Evolutionary conservation across 177 flowering plant species (phyloP).

Genomic region (Vitis hybrid): DNA sequence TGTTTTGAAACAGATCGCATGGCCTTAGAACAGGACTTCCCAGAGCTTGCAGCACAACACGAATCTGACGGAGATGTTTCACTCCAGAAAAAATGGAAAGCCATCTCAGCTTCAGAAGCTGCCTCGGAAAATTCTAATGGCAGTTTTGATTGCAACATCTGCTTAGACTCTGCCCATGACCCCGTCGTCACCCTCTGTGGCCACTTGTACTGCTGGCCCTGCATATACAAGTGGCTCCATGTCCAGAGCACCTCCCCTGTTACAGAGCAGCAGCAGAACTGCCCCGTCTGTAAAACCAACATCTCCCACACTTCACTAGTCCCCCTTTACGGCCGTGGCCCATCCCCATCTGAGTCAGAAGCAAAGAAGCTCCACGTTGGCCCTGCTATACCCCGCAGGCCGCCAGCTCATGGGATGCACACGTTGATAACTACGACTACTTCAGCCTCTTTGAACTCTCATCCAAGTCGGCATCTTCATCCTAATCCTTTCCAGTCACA

Average conservation of each 20-base stretch:
- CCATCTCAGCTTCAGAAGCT: constrained; percentile 19
- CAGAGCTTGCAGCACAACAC: constrained; percentile 14
- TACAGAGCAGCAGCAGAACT: constrained; percentile 29
- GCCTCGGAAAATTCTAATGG: constrained; percentile 27
- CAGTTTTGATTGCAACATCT: constrained; percentile 81
- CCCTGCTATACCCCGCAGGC: constrained; percentile 52
- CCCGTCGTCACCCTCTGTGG: constrained; percentile 94
- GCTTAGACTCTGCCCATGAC: constrained; percentile 71
- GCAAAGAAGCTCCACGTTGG: constrained; percentile 27
- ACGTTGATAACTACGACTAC: constrained; percentile 10
- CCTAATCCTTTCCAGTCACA: constrained; percentile 14
- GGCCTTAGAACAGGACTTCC: constrained; percentile 32
- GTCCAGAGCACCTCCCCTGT: constrained; percentile 29
- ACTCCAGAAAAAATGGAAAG: constrained; percentile 26
- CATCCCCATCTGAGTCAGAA: constrained; percentile 23
- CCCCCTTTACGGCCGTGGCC: constrained; percentile 71
- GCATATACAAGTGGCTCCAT: constrained; percentile 71
- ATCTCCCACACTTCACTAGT: constrained; percentile 49
- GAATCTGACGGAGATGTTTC: constrained; percentile 22
- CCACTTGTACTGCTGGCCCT: constrained; percentile 91
- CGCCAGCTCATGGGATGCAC: constrained; percentile 35
- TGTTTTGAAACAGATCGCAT: constrained; percentile 19
- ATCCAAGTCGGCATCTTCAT: constrained; percentile 19
- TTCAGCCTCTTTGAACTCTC: constrained; percentile 7
- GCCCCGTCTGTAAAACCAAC: constrained; percentile 74